Percentiles rank a stretch among this genome's conserved stretches.
phyloP scores from a whole-genome alignment of 1,284 basidiomycete species.

The Inonotus hispidus region DNA sequence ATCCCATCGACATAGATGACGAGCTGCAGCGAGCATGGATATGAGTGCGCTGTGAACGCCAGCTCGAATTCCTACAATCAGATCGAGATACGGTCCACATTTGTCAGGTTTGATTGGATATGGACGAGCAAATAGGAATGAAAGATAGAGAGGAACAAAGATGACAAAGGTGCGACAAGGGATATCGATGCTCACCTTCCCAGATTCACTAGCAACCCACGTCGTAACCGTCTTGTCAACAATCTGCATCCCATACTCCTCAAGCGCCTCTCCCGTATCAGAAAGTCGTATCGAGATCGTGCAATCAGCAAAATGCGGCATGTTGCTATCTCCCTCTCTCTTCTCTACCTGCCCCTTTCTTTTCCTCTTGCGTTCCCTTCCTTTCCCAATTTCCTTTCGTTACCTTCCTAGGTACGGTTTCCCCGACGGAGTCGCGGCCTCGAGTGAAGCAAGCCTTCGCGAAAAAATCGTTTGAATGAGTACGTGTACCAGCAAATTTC shows the following conservation, averaged over 20 bases:
- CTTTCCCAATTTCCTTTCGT: no score
- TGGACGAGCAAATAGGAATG: no score
- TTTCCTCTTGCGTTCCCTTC: no score
- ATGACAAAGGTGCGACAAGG: neutral
- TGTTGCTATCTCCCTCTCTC: no score
- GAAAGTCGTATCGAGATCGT: conserved; percentile 9
- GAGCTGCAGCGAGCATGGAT: conserved; percentile 7
- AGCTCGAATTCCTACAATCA: conserved; percentile 6
- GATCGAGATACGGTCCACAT: neutral
- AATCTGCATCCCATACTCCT: conserved; percentile 13
- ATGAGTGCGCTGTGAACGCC: conserved; percentile 5
- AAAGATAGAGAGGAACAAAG: neutral
- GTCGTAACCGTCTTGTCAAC: conserved; percentile 9
- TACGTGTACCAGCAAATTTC: no score
- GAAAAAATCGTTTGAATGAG: no score
- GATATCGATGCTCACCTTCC: conserved; percentile 4
- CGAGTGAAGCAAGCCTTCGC: no score
- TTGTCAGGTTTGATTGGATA: no score
- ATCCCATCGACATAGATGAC: conserved; percentile 13
- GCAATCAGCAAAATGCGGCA: conserved; percentile 15
- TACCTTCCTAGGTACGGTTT: no score
- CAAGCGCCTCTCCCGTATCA: conserved; percentile 3
- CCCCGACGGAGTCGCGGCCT: no score
- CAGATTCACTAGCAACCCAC: conserved; percentile 15
- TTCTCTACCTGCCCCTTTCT: no score